These are phyloP conservation scores for Sextonia rubra DNA, from an alignment of 164 flowering plant species.

Conservation along the genomic window DNA sequence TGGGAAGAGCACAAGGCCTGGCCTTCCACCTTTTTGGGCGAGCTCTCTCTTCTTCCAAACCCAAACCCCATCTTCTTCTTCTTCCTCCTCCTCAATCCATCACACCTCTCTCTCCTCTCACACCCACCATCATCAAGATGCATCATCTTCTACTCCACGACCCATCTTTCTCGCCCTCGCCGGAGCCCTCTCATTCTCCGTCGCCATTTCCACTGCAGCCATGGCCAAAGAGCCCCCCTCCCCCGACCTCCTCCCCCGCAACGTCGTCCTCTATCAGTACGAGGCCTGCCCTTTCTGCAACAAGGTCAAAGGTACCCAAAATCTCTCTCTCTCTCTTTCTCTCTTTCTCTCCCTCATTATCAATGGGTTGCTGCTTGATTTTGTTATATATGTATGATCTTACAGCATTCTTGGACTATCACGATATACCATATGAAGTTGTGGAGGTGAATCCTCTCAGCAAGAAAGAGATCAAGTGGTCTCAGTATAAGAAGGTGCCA, in stretches of 20 bases:
- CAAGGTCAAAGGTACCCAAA: conserved; percentile 73
- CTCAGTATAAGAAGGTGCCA: conserved; percentile 94
- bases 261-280: conserved; percentile 91
- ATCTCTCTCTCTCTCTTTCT: conserved; percentile 4
- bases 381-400: background rate
- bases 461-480: conserved; percentile 94
- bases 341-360: background rate
- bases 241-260: conserved; percentile 40
- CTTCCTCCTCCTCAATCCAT: background rate
- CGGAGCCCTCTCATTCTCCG: conserved; percentile 44
- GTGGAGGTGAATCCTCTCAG: conserved; percentile 94
- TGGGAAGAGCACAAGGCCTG: conserved; percentile 2
- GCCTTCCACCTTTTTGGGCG: background rate
- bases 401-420: conserved; percentile 82
- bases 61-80: background rate
- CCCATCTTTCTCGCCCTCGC: conserved; percentile 36
- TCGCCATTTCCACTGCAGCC: conserved; percentile 28
- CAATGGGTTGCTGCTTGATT: background rate
- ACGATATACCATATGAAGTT: conserved; percentile 79
- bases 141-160: background rate
- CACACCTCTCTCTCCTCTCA: too few species aligned
- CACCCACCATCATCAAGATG: too few species aligned
- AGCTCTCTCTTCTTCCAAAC: background rate
- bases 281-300: conserved; percentile 99
- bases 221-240: conserved; percentile 56